Base-by-base conservation (phyloP, 306 rosid species). In the Prunus mongolica region DNA sequence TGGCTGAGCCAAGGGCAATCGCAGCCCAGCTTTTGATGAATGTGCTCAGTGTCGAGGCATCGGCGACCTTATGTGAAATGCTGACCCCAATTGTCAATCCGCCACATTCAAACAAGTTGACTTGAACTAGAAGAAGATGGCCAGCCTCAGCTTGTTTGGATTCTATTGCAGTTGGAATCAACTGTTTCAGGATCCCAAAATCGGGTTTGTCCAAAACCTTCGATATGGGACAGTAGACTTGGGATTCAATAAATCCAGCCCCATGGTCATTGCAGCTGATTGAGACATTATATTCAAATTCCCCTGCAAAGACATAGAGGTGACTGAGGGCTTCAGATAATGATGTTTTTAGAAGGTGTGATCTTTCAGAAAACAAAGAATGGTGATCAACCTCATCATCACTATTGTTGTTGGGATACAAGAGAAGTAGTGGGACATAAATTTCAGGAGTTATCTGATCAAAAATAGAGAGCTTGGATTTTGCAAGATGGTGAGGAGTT, bases 21-120 rank as follows among this genome's bases (percentile, higher is more conserved):
- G 15, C 61, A 15, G 85, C 56, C 92, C 92, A 89, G 11, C 41
- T 58, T 32, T 75, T 84, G 1, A 91, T 38, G 76, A 91, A 89
- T 0, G 41, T 58, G 44, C 87, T 52, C 1, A 83, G 4, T 19
- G 91, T 78, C 55, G 79, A 74, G 6, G 85, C 88, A 70, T 87
- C 93, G 2, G 76, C 57, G 7, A 83, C 13, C 81, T 76, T 86
- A 63, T 91, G 93, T 6, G 34, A 24, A 24, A 24, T 24, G 25
- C 25, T 24, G 25, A 24, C 25, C 25, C 25, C 25, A 24, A 24
- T 24, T 24, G 25, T 24, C 25, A 24, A 24, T 24, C 25, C 25
- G 1, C 25, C 1, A 24, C 25, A 24, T 24, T 24, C 25, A 24
- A 24, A 24, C 25, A 24, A 24, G 25, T 24, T 24, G 25, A 24